These are phyloP conservation scores for Chlamydomonas reinhardtii DNA, from an alignment of 163 green algal species.

Conservation along the genomic window DNA sequence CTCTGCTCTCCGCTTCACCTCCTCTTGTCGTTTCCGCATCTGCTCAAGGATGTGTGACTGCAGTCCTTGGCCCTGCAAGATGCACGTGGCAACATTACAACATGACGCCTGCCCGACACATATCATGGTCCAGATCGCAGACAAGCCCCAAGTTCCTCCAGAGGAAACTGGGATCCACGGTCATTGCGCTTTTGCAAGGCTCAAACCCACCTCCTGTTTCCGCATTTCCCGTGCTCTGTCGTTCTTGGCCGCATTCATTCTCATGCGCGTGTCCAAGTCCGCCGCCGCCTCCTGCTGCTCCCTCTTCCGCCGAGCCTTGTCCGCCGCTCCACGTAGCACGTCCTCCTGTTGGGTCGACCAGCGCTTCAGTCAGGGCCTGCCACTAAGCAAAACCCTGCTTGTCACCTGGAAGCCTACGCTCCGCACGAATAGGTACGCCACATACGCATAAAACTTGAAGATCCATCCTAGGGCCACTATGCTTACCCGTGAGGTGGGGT, in stretches of 20 bases:
- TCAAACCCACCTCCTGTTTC: conserved; percentile 53
- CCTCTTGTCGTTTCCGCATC: conserved; percentile 39
- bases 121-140: too few relatives aligned
- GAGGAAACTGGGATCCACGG: too few relatives aligned
- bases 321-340: conserved; percentile 64
- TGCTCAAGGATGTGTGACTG: conserved; percentile 37
- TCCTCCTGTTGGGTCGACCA: conserved; percentile 66
- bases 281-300: conserved; percentile 70
- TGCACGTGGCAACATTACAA: neutral
- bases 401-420: too few relatives aligned
- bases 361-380: too few relatives aligned
- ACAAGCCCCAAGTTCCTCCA: too few relatives aligned
- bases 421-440: too few relatives aligned
- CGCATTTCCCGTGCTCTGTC: conserved; percentile 61
- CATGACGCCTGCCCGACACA: too few relatives aligned
- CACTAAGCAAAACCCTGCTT: too few relatives aligned
- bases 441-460: too few relatives aligned
- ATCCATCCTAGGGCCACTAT: neutral
- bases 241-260: conserved; percentile 68
- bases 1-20: conserved; percentile 33
- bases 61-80: conserved; percentile 22
- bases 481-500: conserved; percentile 51
- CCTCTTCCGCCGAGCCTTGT: conserved; percentile 49
- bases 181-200: too few relatives aligned
- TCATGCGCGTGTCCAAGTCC: conserved; percentile 70